Conservation (phyloP, 2,329 filamentous ascomycete species). For the Pleoardoris graminearum region DNA sequence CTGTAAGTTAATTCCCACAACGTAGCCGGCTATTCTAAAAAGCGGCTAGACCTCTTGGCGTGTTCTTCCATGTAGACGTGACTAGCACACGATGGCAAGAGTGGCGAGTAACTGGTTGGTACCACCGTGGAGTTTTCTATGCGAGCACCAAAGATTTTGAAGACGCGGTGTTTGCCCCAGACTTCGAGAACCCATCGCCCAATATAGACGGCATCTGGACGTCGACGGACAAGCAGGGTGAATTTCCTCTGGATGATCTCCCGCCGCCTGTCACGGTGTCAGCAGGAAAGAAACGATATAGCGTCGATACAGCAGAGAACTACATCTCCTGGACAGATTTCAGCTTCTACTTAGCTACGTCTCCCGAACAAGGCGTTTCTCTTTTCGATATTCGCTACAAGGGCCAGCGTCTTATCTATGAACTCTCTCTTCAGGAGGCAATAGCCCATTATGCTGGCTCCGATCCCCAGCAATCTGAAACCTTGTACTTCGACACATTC, state of each 20-base stretch:
- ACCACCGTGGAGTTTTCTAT: conserved; percentile 60
- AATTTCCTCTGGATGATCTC: conserved; percentile 54
- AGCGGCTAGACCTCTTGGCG: conserved; percentile 44
- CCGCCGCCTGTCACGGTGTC: conserved; percentile 57
- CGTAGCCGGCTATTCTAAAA: too few species aligned
- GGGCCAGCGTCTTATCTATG: conserved; percentile 60
- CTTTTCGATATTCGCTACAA: conserved; percentile 59
- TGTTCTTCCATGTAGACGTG: conserved; percentile 51
- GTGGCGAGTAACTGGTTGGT: conserved; percentile 58
- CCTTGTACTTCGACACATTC: conserved; percentile 53
- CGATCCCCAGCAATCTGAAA: conserved; percentile 53
- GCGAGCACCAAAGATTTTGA: conserved; percentile 54
- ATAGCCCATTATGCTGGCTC: conserved; percentile 57
- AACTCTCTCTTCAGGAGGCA: conserved; percentile 59
- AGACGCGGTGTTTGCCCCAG: conserved; percentile 47
- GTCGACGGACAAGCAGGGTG: conserved; percentile 48
- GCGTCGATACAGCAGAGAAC: conserved; percentile 48
- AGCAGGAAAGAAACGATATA: conserved; percentile 48
- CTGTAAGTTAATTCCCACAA: conserved; percentile 32
- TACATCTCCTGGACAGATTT: conserved; percentile 59
- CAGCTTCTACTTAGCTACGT: conserved; percentile 57
- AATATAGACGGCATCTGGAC: conserved; percentile 56
- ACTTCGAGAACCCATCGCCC: conserved; percentile 53
- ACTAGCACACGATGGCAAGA: conserved; percentile 56
- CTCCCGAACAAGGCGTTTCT: conserved; percentile 53